Percentiles rank a stretch among this genome's conserved stretches.
Evolutionary conservation across 768 basidiomycete genomes (phyloP).

Genomic region (Sarcodon sp.): DNA sequence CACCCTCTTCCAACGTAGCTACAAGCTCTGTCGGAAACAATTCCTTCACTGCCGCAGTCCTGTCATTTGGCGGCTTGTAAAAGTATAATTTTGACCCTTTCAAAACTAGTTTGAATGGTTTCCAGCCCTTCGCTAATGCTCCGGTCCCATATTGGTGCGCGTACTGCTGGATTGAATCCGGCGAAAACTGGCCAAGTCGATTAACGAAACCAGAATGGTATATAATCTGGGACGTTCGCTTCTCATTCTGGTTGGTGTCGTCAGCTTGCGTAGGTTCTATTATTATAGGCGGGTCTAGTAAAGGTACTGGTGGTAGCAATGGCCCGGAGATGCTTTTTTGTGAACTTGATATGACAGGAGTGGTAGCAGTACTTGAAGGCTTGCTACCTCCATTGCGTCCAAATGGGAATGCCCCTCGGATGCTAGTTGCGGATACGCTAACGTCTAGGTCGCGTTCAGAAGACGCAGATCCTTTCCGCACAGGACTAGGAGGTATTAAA

Average conservation of each 20-base stretch:
- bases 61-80: constrained; percentile 73
- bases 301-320: constrained; percentile 4
- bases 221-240: constrained; percentile 68
- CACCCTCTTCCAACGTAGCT: constrained; percentile 36
- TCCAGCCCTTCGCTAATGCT: constrained; percentile 56
- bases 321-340: neutral
- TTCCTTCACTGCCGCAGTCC: constrained; percentile 48
- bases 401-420: constrained; percentile 18
- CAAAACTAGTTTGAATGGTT: constrained; percentile 73
- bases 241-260: constrained; percentile 21
- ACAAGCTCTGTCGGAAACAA: constrained; percentile 62
- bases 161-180: constrained; percentile 16
- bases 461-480: constrained; percentile 37
- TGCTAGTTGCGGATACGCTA: constrained; percentile 5
- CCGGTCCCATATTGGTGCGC: constrained; percentile 12
- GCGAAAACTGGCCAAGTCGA: constrained; percentile 41
- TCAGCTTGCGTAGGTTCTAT: constrained; percentile 26
- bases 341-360: neutral
- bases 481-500: constrained; percentile 36
- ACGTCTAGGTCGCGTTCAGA: constrained; percentile 20
- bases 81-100: constrained; percentile 80
- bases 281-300: constrained; percentile 38
- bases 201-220: constrained; percentile 70
- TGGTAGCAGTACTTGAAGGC: neutral
- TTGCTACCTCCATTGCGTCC: constrained; percentile 12